Base-by-base conservation (phyloP, 2,329 filamentous ascomycete genomes). In the Penicillium griseofulvum region DNA sequence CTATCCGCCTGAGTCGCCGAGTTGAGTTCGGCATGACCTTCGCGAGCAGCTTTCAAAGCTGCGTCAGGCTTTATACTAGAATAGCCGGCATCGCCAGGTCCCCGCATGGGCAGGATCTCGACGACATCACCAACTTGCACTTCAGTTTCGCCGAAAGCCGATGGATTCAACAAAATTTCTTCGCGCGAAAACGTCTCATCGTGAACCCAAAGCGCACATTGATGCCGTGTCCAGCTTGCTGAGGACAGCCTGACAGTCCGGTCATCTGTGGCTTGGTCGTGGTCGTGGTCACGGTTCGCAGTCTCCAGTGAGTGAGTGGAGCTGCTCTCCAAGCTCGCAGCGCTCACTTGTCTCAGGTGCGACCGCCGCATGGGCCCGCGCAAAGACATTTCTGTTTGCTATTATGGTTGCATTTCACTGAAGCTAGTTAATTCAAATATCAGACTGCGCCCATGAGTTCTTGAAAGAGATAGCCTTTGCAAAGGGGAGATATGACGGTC, bases 171-270 rank as follows among this genome's bases (percentile, higher is more conserved):
- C 22, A 94, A 79, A 42, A 94, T 86, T 64, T 93, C 90, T 65
- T 95, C 89, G 54, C 82, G 83, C 9, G 87, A 86, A 65, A 91
- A 88, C 39, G 83, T 85, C 62, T 95, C 90, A 70, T 92, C 89
- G 63, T 84, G 81, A 8, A 82, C 79, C 79, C 81, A 83, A 14
- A 84, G 70, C 3, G 77, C 78, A 63, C 80, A 82, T 57, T 68
- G 65, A 8, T 68, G 68, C 14, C 69, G 67, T 45, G 59, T 66
- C 36, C 71, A 62, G 28, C 68, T 69, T 29, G 64, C 58, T 3
- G 61, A 63, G 5, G 67, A 67, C 17, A 65, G 48, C 14, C 67
- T 62, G 26, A 66, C 57, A 6, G 57, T 62, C 52, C 59, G 64
- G 19, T 68, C 65, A 44, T 70, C 66, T n/a, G 60, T 63, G 22